phyloP scores from a whole-genome alignment of 768 basidiomycete species.

The Macrolepiota albuminosa region DNA sequence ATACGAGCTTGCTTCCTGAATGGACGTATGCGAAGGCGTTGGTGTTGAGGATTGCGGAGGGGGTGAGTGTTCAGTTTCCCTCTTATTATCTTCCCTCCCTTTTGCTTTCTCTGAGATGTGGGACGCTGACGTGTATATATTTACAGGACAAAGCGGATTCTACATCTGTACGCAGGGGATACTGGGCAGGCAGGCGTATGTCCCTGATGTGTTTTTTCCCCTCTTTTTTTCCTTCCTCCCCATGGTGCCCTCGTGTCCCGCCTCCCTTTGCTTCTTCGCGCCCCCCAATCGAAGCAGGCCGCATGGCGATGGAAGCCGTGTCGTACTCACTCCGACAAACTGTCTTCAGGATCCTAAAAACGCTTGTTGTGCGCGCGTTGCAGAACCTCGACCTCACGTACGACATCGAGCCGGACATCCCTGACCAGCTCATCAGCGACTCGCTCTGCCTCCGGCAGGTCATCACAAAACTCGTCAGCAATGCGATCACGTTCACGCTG shows the following conservation, averaged over 20 bases:
- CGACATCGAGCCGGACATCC: constrained; percentile 92
- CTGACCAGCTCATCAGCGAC: constrained; percentile 96
- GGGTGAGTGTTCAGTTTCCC: too few relatives aligned
- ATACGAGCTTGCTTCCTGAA: too few relatives aligned
- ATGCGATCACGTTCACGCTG: constrained; percentile 96
- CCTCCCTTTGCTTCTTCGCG: too few relatives aligned
- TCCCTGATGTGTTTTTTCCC: constrained; percentile 64
- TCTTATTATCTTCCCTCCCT: too few relatives aligned
- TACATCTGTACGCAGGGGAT: constrained; percentile 72
- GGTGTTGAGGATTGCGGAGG: too few relatives aligned
- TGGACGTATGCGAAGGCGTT: too few relatives aligned
- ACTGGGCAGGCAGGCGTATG: constrained; percentile 23
- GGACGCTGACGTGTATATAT: too few relatives aligned
- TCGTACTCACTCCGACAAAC: constrained; percentile 75
- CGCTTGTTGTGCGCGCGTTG: constrained; percentile 93
- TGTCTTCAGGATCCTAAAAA: constrained; percentile 96
- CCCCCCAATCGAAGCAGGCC: constrained; percentile 41
- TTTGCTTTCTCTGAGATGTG: too few relatives aligned
- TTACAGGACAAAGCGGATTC: too few relatives aligned
- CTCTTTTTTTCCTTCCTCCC: too few relatives aligned
- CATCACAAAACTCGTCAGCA: constrained; percentile 92
- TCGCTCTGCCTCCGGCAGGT: constrained; percentile 92
- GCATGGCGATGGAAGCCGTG: constrained; percentile 85
- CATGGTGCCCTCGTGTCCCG: too few relatives aligned
- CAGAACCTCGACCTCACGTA: constrained; percentile 96